phyloP scores from a whole-genome alignment of 1,284 basidiomycete genomes.

The Veloboletus limbatus region DNA sequence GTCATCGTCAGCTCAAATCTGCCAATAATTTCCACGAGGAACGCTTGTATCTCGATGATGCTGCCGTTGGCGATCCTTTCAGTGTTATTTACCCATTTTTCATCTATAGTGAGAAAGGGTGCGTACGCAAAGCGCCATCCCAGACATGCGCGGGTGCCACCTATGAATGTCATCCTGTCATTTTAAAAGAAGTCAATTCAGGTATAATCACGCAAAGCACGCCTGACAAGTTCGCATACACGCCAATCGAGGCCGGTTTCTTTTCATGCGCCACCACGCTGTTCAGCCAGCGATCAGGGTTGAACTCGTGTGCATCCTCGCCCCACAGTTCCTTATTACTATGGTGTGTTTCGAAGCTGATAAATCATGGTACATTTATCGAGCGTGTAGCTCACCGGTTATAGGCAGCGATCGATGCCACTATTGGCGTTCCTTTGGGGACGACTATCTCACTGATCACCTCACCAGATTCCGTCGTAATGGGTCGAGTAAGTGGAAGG shows the following conservation, averaged over 20 bases:
- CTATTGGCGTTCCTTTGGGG: constrained; percentile 35
- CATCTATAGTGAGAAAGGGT: neutral
- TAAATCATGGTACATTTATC: neutral
- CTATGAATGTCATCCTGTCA: constrained; percentile 42
- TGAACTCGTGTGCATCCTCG: constrained; percentile 46
- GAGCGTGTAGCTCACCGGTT: constrained; percentile 30
- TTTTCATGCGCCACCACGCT: constrained; percentile 31
- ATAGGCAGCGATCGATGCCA: constrained; percentile 37
- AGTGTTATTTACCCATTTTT: neutral
- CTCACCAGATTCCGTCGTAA: constrained; percentile 36
- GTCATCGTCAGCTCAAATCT: constrained; percentile 47
- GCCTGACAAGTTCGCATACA: constrained; percentile 50
- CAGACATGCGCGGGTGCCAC: constrained; percentile 41
- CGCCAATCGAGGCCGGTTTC: constrained; percentile 40
- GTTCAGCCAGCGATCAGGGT: constrained; percentile 50
- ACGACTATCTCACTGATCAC: constrained; percentile 25
- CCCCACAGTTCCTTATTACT: constrained; percentile 49
- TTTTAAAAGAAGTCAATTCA: neutral
- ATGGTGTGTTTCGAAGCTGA: neutral
- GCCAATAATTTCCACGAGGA: constrained; percentile 46
- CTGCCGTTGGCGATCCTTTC: constrained; percentile 19
- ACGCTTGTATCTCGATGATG: constrained; percentile 48
- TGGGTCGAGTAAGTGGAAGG: constrained; percentile 42
- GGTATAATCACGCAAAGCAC: neutral
- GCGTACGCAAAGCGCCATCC: constrained; percentile 48